Evolutionary conservation across 2,329 filamentous ascomycete genomes (phyloP).

Genomic region (Calonectria henricotiae): DNA sequence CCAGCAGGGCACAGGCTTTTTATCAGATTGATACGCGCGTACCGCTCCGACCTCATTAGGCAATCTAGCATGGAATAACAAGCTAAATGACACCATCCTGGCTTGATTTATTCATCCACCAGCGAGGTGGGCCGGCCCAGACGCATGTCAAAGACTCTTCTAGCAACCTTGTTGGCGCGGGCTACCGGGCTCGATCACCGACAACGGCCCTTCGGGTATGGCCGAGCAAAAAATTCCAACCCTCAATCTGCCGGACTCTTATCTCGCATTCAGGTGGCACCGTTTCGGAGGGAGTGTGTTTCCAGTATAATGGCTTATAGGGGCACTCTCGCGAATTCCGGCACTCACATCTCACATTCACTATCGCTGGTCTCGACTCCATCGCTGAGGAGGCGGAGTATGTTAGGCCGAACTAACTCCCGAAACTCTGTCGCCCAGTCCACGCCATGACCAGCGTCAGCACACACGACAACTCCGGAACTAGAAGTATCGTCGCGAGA

Average conservation of each 20-base stretch:
- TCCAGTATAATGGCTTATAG: conserved; percentile 13
- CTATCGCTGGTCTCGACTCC: conserved; percentile 11
- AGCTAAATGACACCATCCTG: conserved; percentile 54
- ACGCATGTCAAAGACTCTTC: conserved; percentile 41
- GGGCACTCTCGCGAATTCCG: conserved; percentile 5
- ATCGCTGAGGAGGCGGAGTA: conserved; percentile 17
- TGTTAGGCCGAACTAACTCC: conserved; percentile 19
- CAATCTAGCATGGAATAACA: conserved; percentile 53
- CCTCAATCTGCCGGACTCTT: conserved; percentile 39
- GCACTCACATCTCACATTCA: conserved; percentile 12
- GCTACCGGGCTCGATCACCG: conserved; percentile 42
- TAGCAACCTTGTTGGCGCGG: conserved; percentile 46
- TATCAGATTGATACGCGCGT: conserved; percentile 39
- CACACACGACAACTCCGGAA: background rate
- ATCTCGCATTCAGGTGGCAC: conserved; percentile 34
- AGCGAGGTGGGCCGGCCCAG: conserved; percentile 50
- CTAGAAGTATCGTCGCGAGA: conserved; percentile 11
- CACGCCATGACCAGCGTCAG: conserved; percentile 1
- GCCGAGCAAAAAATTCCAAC: conserved; percentile 37
- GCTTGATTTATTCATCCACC: conserved; percentile 42
- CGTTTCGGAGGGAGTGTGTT: conserved; percentile 22
- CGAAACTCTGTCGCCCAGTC: conserved; percentile 20
- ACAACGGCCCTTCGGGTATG: conserved; percentile 41
- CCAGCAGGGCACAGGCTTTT: conserved; percentile 45
- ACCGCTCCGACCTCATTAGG: conserved; percentile 41